Conservation (phyloP, 1,284 basidiomycete genomes). For the Fomes fomentarius region DNA sequence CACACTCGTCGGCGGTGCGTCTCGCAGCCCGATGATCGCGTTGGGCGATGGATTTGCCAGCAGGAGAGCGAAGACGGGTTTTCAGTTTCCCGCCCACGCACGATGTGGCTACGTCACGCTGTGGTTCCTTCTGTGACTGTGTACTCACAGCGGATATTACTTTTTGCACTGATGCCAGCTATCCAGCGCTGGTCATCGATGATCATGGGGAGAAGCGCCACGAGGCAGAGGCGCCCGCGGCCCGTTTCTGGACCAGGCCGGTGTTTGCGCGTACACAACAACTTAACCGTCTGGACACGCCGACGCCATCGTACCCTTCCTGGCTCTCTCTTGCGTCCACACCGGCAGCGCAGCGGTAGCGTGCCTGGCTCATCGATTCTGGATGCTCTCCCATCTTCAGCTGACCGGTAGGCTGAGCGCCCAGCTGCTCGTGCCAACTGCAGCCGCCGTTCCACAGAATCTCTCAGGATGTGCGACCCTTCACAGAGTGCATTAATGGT, state of each 20-base stretch:
- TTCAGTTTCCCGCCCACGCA: not conserved
- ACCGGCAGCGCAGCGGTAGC: not conserved
- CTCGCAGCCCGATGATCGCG: not conserved
- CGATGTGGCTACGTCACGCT: too few species aligned
- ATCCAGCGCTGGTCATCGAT: not conserved
- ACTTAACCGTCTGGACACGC: not conserved
- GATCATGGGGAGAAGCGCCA: not conserved
- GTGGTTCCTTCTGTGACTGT: not conserved
- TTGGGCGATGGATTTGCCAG: not conserved
- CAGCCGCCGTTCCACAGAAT: not conserved
- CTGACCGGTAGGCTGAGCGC: not conserved
- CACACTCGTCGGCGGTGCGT: not conserved
- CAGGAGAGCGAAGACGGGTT: too few species aligned
- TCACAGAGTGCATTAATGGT: not conserved
- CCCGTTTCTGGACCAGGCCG: too few species aligned
- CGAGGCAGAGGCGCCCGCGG: too few species aligned
- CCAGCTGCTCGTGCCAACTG: not conserved
- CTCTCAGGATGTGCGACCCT: not conserved
- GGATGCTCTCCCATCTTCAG: not conserved
- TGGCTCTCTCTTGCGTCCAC: not conserved
- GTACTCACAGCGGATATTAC: not conserved
- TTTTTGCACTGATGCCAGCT: not conserved
- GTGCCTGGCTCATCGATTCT: not conserved
- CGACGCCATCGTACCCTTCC: not conserved
- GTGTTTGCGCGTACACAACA: too few species aligned